A percentile compares a stretch with the other conserved stretches of the same genome.
phyloP scores from a whole-genome alignment of 2,329 filamentous ascomycete species.

The Monosporascus sp. region DNA sequence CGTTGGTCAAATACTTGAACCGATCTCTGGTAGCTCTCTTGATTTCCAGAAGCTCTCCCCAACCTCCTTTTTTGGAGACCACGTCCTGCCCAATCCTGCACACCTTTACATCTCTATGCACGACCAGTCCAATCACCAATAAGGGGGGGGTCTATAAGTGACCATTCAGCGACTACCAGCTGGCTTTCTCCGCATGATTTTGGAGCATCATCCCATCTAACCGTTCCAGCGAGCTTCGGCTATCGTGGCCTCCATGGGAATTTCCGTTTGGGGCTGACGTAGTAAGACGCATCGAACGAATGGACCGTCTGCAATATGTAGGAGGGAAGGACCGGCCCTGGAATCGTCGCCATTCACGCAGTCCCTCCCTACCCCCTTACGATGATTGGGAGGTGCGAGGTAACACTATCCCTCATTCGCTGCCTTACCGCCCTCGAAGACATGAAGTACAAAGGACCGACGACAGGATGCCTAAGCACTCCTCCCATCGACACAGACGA shows the following conservation, averaged over 20 bases:
- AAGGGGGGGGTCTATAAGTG: constrained; percentile 17
- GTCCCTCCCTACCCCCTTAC: constrained; percentile 21
- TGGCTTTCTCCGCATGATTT: constrained; percentile 24
- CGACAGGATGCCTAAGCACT: constrained; percentile 17
- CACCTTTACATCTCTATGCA: constrained; percentile 23
- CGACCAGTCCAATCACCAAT: constrained; percentile 24
- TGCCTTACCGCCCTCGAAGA: constrained; percentile 28
- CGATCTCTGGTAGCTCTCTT: background rate
- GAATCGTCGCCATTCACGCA: constrained; percentile 21
- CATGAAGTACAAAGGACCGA: constrained; percentile 29
- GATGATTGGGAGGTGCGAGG: constrained; percentile 26
- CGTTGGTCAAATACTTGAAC: too few relatives aligned
- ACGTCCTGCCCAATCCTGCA: constrained; percentile 22
- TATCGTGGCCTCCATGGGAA: constrained; percentile 19
- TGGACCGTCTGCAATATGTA: constrained; percentile 24
- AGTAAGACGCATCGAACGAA: constrained; percentile 20
- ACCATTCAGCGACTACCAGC: constrained; percentile 30
- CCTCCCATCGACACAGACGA: constrained; percentile 20
- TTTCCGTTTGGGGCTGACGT: constrained; percentile 21
- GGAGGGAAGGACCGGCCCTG: constrained; percentile 23
- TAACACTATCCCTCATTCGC: constrained; percentile 24
- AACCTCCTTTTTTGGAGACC: background rate
- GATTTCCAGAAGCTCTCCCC: background rate
- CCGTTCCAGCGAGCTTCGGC: constrained; percentile 12
- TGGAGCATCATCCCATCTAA: constrained; percentile 20